phyloP scores from a whole-genome alignment of 2,329 filamentous ascomycete species.

The Sclerotinia sclerotiorum region DNA sequence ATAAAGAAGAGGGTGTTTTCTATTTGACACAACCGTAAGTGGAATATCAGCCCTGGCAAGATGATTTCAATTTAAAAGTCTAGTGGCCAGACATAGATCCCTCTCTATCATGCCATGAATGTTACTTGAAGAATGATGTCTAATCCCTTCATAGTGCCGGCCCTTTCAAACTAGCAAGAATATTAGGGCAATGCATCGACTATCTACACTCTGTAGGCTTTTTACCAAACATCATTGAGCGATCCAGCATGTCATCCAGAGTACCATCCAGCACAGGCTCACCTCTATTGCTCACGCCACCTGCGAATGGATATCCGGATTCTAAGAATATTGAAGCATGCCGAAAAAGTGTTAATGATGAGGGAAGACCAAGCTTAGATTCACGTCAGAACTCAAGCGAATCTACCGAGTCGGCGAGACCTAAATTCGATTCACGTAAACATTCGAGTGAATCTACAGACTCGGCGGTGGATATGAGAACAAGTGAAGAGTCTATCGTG shows the following conservation, averaged over 20 bases:
- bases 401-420: background rate
- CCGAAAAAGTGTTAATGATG: background rate
- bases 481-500: background rate
- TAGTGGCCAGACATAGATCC: background rate
- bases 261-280: background rate
- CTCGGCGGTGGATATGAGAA: background rate
- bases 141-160: constrained; percentile 26
- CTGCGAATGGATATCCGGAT: background rate
- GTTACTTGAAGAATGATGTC: background rate
- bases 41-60: background rate
- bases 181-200: constrained; percentile 27
- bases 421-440: background rate
- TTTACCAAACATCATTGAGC: background rate
- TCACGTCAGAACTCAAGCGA: background rate
- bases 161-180: constrained; percentile 30
- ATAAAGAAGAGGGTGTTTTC: constrained; percentile 24
- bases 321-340: background rate
- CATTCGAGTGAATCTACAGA: constrained; percentile 1
- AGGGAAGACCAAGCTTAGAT: too few relatives aligned
- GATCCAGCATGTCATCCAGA: background rate
- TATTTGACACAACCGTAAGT: constrained; percentile 31
- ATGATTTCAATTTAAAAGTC: background rate
- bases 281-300: background rate
- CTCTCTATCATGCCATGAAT: background rate
- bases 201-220: constrained; percentile 9